A percentile compares a stretch with the other conserved stretches of the same genome.
Conservation (phyloP, 2,329 filamentous ascomycete genomes). For the Paracamarosporium sp. region DNA sequence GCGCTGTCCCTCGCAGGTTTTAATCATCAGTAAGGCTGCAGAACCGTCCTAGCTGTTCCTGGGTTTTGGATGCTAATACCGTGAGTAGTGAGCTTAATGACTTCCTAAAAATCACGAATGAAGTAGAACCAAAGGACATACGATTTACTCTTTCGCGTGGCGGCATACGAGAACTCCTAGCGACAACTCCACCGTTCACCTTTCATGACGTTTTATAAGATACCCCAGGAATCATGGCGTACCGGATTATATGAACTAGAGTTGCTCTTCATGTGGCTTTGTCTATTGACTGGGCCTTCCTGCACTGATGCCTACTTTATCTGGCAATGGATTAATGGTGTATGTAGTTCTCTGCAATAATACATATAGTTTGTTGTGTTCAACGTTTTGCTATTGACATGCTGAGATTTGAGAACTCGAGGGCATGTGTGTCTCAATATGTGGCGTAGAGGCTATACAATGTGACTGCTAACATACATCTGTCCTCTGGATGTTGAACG, state of each 20-base stretch:
- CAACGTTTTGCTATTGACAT: no score
- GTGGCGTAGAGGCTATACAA: no score
- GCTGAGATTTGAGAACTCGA: no score
- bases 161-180: neutral
- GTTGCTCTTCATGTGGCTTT: neutral
- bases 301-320: no score
- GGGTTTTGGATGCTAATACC: neutral
- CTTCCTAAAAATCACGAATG: no score
- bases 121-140: no score
- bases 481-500: no score
- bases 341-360: no score
- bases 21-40: neutral
- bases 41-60: neutral
- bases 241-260: neutral
- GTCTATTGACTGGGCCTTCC: neutral
- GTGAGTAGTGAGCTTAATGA: neutral
- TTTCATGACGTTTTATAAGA: neutral
- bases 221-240: conserved; percentile 1
- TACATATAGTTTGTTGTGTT: no score
- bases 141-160: neutral
- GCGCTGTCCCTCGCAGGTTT: neutral
- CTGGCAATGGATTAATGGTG: no score
- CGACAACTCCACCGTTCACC: neutral
- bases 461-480: no score
- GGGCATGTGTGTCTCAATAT: no score